Evolutionary conservation across 176 grass and related monocot species (phyloP).

Genomic region (Cenchrus americanus): DNA sequence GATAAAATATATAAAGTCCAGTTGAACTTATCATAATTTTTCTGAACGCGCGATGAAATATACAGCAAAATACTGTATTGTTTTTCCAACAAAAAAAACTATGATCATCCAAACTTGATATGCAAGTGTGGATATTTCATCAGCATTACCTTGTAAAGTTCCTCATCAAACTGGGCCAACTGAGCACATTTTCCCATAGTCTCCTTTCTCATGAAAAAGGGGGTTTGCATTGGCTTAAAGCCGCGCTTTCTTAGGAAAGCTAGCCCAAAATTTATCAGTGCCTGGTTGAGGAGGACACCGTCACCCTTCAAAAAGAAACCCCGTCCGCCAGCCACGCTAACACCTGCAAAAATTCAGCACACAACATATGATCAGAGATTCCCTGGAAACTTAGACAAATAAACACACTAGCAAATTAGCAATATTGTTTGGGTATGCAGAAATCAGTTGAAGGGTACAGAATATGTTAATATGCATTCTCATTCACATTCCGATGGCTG

Average conservation of each 20-base stretch:
- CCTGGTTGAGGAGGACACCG: no score
- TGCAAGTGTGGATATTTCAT: background rate
- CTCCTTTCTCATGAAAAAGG: conserved; percentile 98
- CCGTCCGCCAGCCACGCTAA: conserved; percentile 92
- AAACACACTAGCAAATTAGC: background rate
- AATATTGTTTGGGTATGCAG: background rate
- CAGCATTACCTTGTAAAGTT: conserved; percentile 79
- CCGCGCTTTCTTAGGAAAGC: conserved; percentile 65
- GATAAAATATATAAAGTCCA: background rate
- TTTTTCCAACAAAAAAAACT: background rate
- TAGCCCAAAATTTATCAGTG: background rate
- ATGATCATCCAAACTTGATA: background rate
- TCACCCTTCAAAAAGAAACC: conserved; percentile 78
- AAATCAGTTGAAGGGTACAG: background rate
- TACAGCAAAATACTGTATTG: background rate
- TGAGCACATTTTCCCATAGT: conserved; percentile 97
- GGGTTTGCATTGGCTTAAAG: conserved; percentile 79
- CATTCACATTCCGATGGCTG: background rate
- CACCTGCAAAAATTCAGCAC: conserved; percentile 50
- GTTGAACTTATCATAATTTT: background rate
- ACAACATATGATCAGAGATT: background rate
- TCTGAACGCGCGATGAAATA: background rate
- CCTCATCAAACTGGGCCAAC: conserved; percentile 85
- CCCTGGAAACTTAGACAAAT: background rate
- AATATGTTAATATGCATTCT: background rate